These are phyloP conservation scores for Rhinocladiella similis DNA, from an alignment of 2,329 filamentous ascomycete species.

Conservation along the genomic window DNA sequence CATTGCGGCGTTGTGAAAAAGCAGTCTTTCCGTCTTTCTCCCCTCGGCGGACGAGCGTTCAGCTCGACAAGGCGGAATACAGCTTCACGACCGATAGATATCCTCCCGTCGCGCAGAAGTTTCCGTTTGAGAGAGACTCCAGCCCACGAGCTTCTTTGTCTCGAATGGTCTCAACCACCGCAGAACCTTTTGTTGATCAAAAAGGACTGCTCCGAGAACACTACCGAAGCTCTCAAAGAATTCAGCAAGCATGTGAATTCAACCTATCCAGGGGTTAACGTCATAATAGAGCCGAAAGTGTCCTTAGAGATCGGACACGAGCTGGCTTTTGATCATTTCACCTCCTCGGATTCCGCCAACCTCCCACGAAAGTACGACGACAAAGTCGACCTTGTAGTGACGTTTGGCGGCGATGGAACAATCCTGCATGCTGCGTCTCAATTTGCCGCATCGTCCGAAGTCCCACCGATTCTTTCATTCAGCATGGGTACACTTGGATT, in stretches of 20 bases:
- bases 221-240: conserved; percentile 58
- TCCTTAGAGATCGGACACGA: conserved; percentile 67
- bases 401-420: conserved; percentile 90
- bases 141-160: conserved; percentile 60
- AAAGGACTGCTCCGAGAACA: conserved; percentile 60
- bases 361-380: conserved; percentile 52
- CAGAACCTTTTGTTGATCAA: conserved; percentile 69
- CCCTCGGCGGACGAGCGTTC: conserved; percentile 3
- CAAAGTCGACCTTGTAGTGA: conserved; percentile 86
- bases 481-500: conserved; percentile 97
- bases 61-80: not conserved
- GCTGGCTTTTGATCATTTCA: conserved; percentile 19
- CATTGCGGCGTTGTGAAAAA: not conserved
- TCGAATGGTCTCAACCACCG: conserved; percentile 68
- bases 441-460: conserved; percentile 76
- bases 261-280: conserved; percentile 76
- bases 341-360: not conserved
- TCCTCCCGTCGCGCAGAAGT: conserved; percentile 14
- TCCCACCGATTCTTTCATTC: conserved; percentile 90
- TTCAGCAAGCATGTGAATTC: conserved; percentile 70
- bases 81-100: not conserved
- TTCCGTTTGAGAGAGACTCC: conserved; percentile 23
- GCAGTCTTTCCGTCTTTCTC: not conserved
- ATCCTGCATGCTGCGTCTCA: conserved; percentile 83
- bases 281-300: conserved; percentile 78